These are phyloP conservation scores for Pleurotus salmoneostramineus DNA, from an alignment of 768 basidiomycete genomes.

Conservation along the genomic window DNA sequence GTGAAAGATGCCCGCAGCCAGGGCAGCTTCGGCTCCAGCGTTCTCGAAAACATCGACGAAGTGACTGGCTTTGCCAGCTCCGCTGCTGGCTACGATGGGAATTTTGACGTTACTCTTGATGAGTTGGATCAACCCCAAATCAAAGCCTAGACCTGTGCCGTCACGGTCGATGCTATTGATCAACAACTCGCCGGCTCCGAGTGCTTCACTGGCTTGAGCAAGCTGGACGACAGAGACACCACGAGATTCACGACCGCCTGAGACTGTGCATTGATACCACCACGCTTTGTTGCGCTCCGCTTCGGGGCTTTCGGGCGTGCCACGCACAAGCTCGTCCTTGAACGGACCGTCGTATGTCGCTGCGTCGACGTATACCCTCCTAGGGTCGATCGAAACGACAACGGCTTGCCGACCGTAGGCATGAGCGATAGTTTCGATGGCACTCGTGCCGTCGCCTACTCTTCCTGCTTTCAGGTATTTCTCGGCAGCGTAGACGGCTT, in stretches of 20 bases:
- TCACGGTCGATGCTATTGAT: slow-evolving; percentile 97
- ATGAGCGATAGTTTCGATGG: slow-evolving; percentile 88
- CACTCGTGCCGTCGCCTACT: slow-evolving; percentile 67
- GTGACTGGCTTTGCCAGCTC: slow-evolving; percentile 79
- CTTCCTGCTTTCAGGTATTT: slow-evolving; percentile 48
- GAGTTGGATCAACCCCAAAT: slow-evolving; percentile 74
- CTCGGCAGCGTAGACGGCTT: slow-evolving; percentile 94
- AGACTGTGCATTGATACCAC: slow-evolving; percentile 99
- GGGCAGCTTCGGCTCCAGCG: slow-evolving; percentile 83
- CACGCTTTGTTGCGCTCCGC: slow-evolving; percentile 73
- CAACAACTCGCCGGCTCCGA: slow-evolving; percentile 94
- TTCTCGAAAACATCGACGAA: slow-evolving; percentile 83
- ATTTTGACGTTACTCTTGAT: slow-evolving; percentile 77
- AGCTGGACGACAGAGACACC: slow-evolving; percentile 87
- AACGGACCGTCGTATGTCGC: slow-evolving; percentile 67
- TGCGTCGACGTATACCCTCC: slow-evolving; percentile 73
- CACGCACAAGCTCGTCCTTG: slow-evolving; percentile 55
- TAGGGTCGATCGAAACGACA: slow-evolving; percentile 95
- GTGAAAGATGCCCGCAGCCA: slow-evolving; percentile 98
- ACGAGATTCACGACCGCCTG: slow-evolving; percentile 82
- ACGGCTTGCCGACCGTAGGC: slow-evolving; percentile 96
- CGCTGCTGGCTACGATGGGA: slow-evolving; percentile 93
- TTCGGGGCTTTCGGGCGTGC: slow-evolving; percentile 39
- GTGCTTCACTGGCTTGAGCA: slow-evolving; percentile 81
- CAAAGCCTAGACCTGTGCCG: slow-evolving; percentile 90